Base-by-base conservation (phyloP, 768 basidiomycete species). In the Agaricus blazei region DNA sequence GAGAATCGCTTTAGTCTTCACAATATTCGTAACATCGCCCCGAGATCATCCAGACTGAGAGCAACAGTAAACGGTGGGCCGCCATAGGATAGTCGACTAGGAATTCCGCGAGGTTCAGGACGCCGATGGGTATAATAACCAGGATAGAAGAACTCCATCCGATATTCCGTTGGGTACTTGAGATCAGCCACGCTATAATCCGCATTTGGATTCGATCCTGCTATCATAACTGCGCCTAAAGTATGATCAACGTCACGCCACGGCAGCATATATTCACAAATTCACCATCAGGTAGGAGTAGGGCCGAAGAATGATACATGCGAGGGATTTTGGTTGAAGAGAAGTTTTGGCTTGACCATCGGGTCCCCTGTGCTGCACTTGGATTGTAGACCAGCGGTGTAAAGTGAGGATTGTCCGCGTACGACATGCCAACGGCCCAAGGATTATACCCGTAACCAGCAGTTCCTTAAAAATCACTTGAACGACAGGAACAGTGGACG, bases 131-230 rank as follows among this genome's bases (percentile, higher is more conserved):
- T 79, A 67, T 80, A 88, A 67, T 87, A 89, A 4, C 34, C 12
- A n/a, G 60, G 60, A 28, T 57, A 61, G 40, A 59, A 61, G 23
- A 56, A 11, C 36, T 61, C 60, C 1, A 57, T 48, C 4, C 56
- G 36, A 52, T 61, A 61, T n/a, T 89, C 85, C 0, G 90, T 91
- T 2, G 82, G 76, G 62, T 82, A 88, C 60, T 71, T 75, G 59
- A 79, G 70, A 44, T 68, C 67, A n/a, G 67, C 60, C 5, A 75
- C 68, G 46, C 72, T 77, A 66, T 77, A 80, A 62, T 90, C 88
- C 3, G 80, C 70, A 65, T 92, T 89, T 0, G 90, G 90, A 64
- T 92, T 93, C 8, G 85, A 88, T 14, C 91, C 91, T 19, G 85
- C 77, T n/a, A 92, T 78, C 31, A 89, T 71, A 19, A 94, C 76